These are phyloP conservation scores for Neltuma alba DNA, from an alignment of 306 rosid genomes.

Conservation along the genomic window DNA sequence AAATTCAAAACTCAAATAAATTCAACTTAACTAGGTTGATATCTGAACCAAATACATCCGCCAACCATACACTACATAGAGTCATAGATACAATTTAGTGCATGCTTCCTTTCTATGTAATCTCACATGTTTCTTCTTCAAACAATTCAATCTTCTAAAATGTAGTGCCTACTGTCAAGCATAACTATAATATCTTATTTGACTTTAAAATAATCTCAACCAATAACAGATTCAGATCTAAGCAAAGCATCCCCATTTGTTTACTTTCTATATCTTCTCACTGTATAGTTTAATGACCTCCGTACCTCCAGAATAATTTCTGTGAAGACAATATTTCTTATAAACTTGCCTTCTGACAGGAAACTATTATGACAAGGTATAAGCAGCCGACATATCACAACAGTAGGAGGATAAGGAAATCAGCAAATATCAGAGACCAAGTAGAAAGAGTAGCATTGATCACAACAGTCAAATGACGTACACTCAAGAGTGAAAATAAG, in stretches of 20 bases:
- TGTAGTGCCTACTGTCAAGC: conserved; percentile 4
- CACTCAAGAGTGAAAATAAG: conserved; percentile 1
- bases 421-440: conserved; percentile 3
- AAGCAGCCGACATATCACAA: not conserved
- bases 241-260: not conserved
- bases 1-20: conserved; percentile 10
- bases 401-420: not conserved
- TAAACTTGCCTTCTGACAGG: not conserved
- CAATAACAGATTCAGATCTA: not conserved
- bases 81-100: not conserved
- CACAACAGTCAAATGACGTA: conserved; percentile 14
- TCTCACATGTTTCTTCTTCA: conserved; percentile 3
- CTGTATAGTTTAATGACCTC: not conserved
- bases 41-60: conserved; percentile 11
- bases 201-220: not conserved
- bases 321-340: not conserved
- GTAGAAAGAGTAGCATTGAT: not conserved
- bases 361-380: not conserved
- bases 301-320: not conserved
- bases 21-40: conserved; percentile 7
- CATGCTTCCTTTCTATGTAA: conserved; percentile 11
- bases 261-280: not conserved
- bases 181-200: not conserved
- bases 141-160: conserved; percentile 4
- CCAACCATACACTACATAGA: conserved; percentile 1